Conservation (phyloP, 192 early-diverging fungal species). For the Umbelopsis sp. region DNA sequence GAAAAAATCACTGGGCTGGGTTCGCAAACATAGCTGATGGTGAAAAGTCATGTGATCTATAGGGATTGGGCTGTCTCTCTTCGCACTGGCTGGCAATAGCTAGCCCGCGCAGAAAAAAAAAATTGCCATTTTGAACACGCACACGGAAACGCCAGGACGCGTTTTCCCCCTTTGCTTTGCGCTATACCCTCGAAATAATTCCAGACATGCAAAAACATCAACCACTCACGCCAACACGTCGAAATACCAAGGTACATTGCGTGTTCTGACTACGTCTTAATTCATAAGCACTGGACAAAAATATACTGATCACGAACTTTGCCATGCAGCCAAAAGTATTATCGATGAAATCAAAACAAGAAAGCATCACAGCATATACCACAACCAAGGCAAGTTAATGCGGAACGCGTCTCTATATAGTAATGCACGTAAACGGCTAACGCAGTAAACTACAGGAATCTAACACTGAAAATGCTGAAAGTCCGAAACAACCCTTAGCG, state of each 20-base stretch:
- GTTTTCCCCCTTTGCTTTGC: background rate
- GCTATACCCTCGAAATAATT: background rate
- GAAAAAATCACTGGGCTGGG: no score
- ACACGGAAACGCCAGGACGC: background rate
- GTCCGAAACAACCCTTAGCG: constrained; percentile 6
- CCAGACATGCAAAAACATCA: background rate
- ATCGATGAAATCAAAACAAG: background rate
- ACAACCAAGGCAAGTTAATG: background rate
- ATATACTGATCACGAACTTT: background rate
- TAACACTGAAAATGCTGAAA: constrained; percentile 5
- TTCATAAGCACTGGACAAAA: no score
- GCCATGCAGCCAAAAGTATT: background rate
- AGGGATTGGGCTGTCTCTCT: no score
- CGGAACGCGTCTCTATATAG: background rate
- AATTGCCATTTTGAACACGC: background rate
- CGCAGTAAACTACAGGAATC: background rate
- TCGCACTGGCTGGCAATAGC: no score
- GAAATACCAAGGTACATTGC: constrained; percentile 1
- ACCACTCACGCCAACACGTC: constrained; percentile 4
- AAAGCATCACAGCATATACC: background rate
- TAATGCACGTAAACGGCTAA: background rate
- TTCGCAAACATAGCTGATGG: no score
- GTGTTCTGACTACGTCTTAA: no score
- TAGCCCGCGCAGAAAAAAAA: no score
- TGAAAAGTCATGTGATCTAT: background rate